Conservation (phyloP, 176 grass and related monocot species). For the Guadua angustifolia region DNA sequence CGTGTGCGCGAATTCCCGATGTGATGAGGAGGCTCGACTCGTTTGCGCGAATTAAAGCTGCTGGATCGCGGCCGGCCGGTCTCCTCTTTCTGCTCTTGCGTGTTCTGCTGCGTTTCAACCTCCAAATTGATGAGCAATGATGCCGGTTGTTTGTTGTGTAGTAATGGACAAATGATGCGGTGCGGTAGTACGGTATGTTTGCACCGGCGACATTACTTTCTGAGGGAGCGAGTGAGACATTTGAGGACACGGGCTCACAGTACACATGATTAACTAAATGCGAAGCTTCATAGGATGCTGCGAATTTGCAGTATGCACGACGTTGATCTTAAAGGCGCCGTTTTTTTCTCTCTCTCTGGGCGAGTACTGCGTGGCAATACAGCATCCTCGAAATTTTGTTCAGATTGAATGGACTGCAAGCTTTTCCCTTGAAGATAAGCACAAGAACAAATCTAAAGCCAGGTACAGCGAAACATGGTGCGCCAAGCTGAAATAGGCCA, state of each 20-base stretch:
- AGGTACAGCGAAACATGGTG: neutral
- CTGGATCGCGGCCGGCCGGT: neutral
- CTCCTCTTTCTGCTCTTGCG: neutral
- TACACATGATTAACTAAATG: neutral
- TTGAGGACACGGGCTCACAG: neutral
- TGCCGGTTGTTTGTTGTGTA: neutral
- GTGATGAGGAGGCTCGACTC: conserved; percentile 41
- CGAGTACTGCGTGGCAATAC: neutral
- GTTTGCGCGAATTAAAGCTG: conserved; percentile 25
- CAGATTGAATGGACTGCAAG: neutral
- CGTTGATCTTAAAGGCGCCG: neutral
- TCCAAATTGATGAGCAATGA: neutral
- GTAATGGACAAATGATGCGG: neutral
- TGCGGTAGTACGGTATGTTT: neutral
- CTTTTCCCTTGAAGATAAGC: conserved; percentile 5
- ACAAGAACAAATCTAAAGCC: neutral
- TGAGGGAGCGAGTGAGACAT: neutral
- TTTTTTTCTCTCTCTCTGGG: neutral
- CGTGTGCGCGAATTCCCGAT: neutral
- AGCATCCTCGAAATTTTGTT: neutral
- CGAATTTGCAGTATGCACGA: neutral
- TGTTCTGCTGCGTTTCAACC: conserved; percentile 8
- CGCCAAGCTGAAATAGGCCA: neutral
- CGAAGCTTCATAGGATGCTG: neutral
- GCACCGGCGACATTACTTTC: neutral